Evolutionary conservation across 2,329 filamentous ascomycete genomes (phyloP), one percentile per base, ranked within the genome.

Genomic region (Ophiocordyceps camponoti-floridani): DNA sequence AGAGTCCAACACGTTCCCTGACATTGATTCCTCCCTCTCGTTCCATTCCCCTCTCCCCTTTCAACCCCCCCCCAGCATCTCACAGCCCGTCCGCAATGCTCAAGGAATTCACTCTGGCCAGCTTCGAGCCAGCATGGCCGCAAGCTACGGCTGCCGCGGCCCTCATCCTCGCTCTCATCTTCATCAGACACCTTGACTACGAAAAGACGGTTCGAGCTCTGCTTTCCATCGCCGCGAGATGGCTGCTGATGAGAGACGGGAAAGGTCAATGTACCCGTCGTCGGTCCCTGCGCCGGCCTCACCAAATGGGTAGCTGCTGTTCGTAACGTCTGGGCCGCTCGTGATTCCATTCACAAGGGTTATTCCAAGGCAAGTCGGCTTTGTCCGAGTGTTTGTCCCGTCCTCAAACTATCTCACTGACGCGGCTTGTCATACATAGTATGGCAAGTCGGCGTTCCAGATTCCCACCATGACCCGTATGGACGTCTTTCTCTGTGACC

Each of bases 381-480:
- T 8, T 14, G 9, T 35, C 1, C 1, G 14, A 14, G 12, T 6
- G 31, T 6, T 10, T 12, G n/a, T n/a, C n/a, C 12, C 13, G 5
- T 14, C 31, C 11, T 14, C n/a, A 9, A 2, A 5, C 35, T 37
- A 2, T 16, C 35, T 37, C 35, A 37, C 14, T 16, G 14, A 37
- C 5, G n/a, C 9, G 33, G 11, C 33, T 16, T 6, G 8, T 18
- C 3, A 27, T 16, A 50, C 3, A 27, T 16, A 50, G 48, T 33
- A 50, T 35, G 41, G 47, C 10, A 31, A 47, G 19, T 40, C 18
- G 23, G 47, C 42, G 2, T 48, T 50, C 42, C 48, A 50, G 33
- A 48, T 50, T 35, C 48, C 48, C 1, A 50, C 48, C 30, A 46
- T 50, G 48, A 50, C 44, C 27, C 43, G 47, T 3, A 50, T 50